A percentile compares a stretch with the other conserved stretches of the same genome.
phyloP scores from a whole-genome alignment of 164 flowering plant genomes.

The Tetracentron sinense region DNA sequence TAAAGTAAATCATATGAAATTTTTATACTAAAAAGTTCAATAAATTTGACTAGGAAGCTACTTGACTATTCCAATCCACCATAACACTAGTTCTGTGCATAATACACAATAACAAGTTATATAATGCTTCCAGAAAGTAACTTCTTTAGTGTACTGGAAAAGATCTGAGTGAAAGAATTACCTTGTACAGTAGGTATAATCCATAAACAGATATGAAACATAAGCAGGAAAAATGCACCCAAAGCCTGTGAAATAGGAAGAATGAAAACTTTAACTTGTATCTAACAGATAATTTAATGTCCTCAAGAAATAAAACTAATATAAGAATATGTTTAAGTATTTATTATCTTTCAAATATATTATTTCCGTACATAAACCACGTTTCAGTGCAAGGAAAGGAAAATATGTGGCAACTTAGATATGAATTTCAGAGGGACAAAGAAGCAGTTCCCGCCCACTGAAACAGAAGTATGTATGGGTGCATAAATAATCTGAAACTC shows the following conservation, averaged over 20 bases:
- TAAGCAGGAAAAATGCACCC: slow-evolving; percentile 85
- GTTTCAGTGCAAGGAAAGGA: too few species aligned
- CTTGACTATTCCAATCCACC: not conserved
- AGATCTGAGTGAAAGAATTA: slow-evolving; percentile 18
- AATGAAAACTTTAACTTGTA: not conserved
- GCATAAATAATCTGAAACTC: too few species aligned
- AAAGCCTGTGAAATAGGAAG: slow-evolving; percentile 51
- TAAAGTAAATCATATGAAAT: too few species aligned
- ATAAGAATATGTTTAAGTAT: not conserved
- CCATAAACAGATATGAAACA: slow-evolving; percentile 68
- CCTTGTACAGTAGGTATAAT: slow-evolving; percentile 65
- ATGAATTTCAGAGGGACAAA: too few species aligned
- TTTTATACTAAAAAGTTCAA: too few species aligned
- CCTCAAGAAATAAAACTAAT: not conserved
- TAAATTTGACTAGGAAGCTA: not conserved
- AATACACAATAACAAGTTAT: not conserved
- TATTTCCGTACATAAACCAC: too few species aligned
- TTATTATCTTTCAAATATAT: too few species aligned
- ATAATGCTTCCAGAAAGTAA: not conserved
- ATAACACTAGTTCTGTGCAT: not conserved
- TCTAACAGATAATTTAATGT: not conserved
- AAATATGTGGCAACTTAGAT: too few species aligned
- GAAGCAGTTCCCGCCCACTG: too few species aligned
- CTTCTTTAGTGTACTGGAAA: not conserved
- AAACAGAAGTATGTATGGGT: too few species aligned